Percentiles rank a stretch among this genome's conserved stretches.
Conservation (phyloP, 2,329 filamentous ascomycete species). For the Phoma sp. region DNA sequence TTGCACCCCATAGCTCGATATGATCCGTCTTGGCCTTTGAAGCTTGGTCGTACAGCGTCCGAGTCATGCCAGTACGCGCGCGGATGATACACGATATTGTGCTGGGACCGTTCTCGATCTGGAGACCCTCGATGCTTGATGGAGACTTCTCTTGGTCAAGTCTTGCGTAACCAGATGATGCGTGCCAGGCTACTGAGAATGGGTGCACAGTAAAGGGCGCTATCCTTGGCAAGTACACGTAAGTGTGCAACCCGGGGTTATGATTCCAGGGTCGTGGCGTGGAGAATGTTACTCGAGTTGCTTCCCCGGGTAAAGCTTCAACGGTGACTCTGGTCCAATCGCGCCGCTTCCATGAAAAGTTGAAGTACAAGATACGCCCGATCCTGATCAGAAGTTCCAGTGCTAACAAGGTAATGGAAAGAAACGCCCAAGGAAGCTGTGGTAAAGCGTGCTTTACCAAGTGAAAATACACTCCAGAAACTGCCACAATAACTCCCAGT, state of each 20-base stretch:
- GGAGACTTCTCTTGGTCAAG: conserved; percentile 12
- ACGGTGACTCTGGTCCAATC: conserved; percentile 60
- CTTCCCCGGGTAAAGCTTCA: conserved; percentile 75
- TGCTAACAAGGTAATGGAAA: conserved; percentile 66
- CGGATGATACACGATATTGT: conserved; percentile 74
- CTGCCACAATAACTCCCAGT: conserved; percentile 61
- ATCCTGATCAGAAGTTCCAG: conserved; percentile 66
- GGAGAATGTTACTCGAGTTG: conserved; percentile 71
- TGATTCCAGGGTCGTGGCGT: conserved; percentile 74
- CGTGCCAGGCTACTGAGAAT: conserved; percentile 77
- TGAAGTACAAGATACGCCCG: conserved; percentile 66
- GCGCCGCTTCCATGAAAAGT: conserved; percentile 67
- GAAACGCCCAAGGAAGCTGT: conserved; percentile 66
- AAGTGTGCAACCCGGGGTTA: conserved; percentile 74
- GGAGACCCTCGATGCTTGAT: conserved; percentile 48
- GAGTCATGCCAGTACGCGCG: conserved; percentile 83
- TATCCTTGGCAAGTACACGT: conserved; percentile 74
- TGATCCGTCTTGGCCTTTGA: conserved; percentile 54
- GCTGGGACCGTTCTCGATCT: conserved; percentile 52
- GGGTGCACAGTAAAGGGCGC: conserved; percentile 75
- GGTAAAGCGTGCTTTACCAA: conserved; percentile 59
- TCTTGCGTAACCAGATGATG: conserved; percentile 54
- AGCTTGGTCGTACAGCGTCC: conserved; percentile 74
- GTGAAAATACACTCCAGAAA: conserved; percentile 70
- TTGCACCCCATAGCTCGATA: conserved; percentile 69